Evolutionary conservation across 2,329 filamentous ascomycete genomes (phyloP), one percentile per base, ranked within the genome.

Genomic region (Penicillium hordei): DNA sequence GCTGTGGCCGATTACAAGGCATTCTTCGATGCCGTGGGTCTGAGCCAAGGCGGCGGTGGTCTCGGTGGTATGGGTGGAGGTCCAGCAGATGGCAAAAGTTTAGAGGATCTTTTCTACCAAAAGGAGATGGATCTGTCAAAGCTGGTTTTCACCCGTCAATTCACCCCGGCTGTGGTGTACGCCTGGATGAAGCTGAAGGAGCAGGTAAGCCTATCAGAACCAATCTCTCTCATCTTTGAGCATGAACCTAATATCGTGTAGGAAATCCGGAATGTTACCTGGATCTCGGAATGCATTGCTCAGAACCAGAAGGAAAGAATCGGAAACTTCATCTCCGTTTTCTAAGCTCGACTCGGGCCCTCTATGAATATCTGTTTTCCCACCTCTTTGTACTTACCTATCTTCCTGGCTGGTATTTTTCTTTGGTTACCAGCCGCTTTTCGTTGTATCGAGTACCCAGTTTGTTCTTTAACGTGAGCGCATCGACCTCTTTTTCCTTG

Each of bases 51-150:
- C 34, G 87, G 89, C 38, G 86, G 87, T 1, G 81, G 87, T 34
- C 86, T 89, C 4, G 84, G 91, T 31, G 91, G 91, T 45, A 96
- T 90, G 59, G 91, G 91, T 36, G 82, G 85, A n/a, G 87, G 88
- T 27, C 82, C 86, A 2, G 58, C 62, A 17, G 92, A 96, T 66
- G 89, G 90, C 48, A 92, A 90, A 79, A 97, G 93, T 69, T 77
- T 99, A 68, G 94, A 99, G 74, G 94, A 99, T 72, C 83, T 99
- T 81, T 99, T 99, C 79, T 99, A 99, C 75, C 91, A 97, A 76
- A 97, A 96, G 80, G 94, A 99, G 79, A 97, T 97, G 94, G 93
- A 99, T 75, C 89, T 97, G 63, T 93, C 90, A 55, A 99, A 99
- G 83, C 80, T 89, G 60, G 91, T 93, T 9, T 99, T 99, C 73